Conservation (phyloP, 192 early-diverging fungal species). For the Linnemannia exigua region DNA sequence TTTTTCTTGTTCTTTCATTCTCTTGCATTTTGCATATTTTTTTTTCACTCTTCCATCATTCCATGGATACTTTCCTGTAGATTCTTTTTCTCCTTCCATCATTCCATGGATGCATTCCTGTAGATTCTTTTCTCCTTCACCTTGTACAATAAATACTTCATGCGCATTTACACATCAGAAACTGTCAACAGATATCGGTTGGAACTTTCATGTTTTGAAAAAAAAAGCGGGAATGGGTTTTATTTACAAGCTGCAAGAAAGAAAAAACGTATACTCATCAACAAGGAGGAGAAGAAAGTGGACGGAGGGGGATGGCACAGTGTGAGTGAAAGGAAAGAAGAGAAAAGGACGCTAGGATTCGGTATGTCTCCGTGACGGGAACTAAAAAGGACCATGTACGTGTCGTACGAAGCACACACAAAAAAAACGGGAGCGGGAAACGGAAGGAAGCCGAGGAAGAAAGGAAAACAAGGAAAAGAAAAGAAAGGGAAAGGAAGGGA, state of each 20-base stretch:
- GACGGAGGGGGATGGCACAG: not conserved
- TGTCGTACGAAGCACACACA: not conserved
- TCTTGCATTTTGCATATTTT: not conserved
- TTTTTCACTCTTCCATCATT: not conserved
- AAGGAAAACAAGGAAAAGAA: too few relatives aligned
- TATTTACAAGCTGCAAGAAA: conserved; percentile 19
- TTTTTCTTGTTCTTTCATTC: conserved; percentile 9
- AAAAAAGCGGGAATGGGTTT: not conserved
- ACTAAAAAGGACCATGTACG: not conserved
- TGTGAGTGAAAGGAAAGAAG: not conserved
- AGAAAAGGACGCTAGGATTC: not conserved
- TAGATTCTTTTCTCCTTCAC: not conserved
- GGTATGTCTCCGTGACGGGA: not conserved
- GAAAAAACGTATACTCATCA: not conserved
- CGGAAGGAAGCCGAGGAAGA: too few relatives aligned
- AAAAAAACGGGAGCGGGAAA: not conserved
- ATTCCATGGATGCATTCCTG: conserved; percentile 3
- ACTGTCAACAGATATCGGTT: not conserved
- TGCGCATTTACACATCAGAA: not conserved
- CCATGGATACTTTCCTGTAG: conserved; percentile 9
- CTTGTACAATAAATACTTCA: conserved; percentile 51
- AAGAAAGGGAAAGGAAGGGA: not conserved
- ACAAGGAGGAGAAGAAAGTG: not conserved
- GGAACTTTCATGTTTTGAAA: too few relatives aligned
- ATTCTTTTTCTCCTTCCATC: not conserved